Percentiles rank a stretch among this genome's conserved stretches.
Conservation (phyloP, 2,329 filamentous ascomycete species). For the Penicillium vulpinum region DNA sequence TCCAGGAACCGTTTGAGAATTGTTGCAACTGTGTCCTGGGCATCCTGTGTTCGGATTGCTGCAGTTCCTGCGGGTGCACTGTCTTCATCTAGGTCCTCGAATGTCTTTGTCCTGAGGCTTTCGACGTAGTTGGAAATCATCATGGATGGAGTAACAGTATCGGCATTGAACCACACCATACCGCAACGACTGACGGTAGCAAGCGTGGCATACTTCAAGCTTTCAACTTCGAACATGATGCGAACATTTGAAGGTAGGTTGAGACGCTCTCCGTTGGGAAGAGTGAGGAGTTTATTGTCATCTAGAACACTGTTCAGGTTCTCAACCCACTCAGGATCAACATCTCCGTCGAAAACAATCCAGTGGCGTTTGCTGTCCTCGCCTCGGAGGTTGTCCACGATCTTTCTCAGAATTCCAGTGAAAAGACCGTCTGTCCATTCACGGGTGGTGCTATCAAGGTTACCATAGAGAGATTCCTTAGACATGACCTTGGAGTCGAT, state of each 20-base stretch:
- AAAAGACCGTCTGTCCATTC: conserved; percentile 99
- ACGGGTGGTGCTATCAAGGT: conserved; percentile 89
- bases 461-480: conserved; percentile 96
- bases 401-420: conserved; percentile 95
- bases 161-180: conserved; percentile 99
- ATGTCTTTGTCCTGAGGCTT: conserved; percentile 75
- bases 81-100: conserved; percentile 96
- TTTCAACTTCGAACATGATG: conserved; percentile 99
- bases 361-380: conserved; percentile 97
- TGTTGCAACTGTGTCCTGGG: conserved; percentile 77
- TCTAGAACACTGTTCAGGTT: conserved; percentile 99
- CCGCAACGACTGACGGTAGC: conserved; percentile 99
- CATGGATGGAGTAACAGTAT: conserved; percentile 90
- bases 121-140: conserved; percentile 91
- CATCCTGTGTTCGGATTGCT: conserved; percentile 73
- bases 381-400: conserved; percentile 96
- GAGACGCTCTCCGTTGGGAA: conserved; percentile 97
- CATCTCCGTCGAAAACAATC: conserved; percentile 99
- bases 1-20: conserved; percentile 74
- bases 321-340: conserved; percentile 99
- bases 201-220: conserved; percentile 91
- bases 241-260: conserved; percentile 92
- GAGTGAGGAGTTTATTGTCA: conserved; percentile 95
- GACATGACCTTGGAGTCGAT: conserved; percentile 99
- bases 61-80: conserved; percentile 72